Conservation (phyloP, 129 eudicot species). For the Gnaphalium uliginosum region DNA sequence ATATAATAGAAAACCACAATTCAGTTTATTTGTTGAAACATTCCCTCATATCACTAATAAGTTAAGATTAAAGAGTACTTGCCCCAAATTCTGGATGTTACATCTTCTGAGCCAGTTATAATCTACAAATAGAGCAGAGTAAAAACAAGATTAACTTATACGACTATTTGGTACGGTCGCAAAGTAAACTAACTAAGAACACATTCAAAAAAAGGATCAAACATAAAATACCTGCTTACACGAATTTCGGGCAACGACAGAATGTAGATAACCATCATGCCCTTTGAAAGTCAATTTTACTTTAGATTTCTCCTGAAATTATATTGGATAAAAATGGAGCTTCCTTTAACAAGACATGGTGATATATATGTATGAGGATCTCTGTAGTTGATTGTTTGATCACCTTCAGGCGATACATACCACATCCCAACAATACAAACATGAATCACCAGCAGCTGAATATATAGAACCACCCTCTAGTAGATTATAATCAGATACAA, state of each 20-base stretch:
- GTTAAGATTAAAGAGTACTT: slow-evolving; percentile 21
- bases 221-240: slow-evolving; percentile 61
- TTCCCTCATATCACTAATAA: not conserved
- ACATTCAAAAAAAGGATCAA: not conserved
- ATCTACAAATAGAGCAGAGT: slow-evolving; percentile 55
- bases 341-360: not conserved
- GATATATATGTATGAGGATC: not conserved
- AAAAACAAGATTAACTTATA: slow-evolving; percentile 15
- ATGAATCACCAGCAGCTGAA: slow-evolving; percentile 92
- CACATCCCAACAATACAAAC: slow-evolving; percentile 99
- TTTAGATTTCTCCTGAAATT: slow-evolving; percentile 59
- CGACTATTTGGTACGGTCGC: not conserved
- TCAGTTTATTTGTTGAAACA: not conserved
- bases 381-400: slow-evolving; percentile 5
- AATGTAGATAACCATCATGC: slow-evolving; percentile 83
- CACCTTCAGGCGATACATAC: slow-evolving; percentile 58
- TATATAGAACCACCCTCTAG: slow-evolving; percentile 70
- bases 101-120: slow-evolving; percentile 96
- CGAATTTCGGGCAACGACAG: slow-evolving; percentile 62
- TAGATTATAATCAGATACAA: not conserved
- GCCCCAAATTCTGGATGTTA: slow-evolving; percentile 96
- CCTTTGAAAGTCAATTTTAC: slow-evolving; percentile 80
- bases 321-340: slow-evolving; percentile 10
- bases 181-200: not conserved
- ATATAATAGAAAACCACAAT: too few relatives aligned